phyloP scores from a whole-genome alignment of 441 rosid species.

The Lepidium campestre region DNA sequence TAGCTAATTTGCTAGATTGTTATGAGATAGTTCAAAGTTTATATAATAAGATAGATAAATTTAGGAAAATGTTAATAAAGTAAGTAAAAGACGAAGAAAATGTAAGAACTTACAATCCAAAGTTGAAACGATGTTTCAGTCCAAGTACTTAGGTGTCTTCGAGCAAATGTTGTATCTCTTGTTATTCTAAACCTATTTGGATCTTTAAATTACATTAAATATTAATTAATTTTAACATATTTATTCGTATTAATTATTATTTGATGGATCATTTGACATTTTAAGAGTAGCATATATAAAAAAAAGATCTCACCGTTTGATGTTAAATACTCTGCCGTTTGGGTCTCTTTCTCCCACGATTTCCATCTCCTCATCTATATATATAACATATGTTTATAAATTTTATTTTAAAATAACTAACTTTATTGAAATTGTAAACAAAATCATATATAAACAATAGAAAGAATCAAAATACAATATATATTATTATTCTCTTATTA shows the following conservation, averaged over 20 bases:
- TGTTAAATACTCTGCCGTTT: conserved; percentile 40
- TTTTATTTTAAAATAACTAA: background rate
- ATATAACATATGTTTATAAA: background rate
- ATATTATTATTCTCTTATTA: too few relatives aligned
- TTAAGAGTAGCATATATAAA: background rate
- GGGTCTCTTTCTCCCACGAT: conserved; percentile 59
- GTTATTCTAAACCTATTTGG: conserved; percentile 54
- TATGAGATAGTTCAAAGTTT: too few relatives aligned
- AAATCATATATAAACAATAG: background rate
- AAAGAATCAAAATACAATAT: too few relatives aligned
- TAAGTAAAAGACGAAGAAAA: background rate
- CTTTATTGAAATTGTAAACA: background rate
- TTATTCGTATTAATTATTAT: background rate
- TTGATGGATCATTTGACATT: background rate
- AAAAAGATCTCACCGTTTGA: conserved; percentile 45
- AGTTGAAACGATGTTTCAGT: conserved; percentile 33
- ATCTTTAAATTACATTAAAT: conserved; percentile 29
- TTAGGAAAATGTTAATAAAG: background rate
- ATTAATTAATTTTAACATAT: background rate
- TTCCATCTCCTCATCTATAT: conserved; percentile 54
- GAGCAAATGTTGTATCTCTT: conserved; percentile 66
- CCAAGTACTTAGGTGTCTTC: conserved; percentile 46
- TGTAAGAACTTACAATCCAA: conserved; percentile 45
- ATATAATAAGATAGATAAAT: too few relatives aligned
- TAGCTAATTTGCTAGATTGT: too few relatives aligned